Percentiles rank a stretch among this genome's conserved stretches.
Evolutionary conservation across 1,139 yeast genomes (phyloP).

Genomic region (Kazachstania sp.): DNA sequence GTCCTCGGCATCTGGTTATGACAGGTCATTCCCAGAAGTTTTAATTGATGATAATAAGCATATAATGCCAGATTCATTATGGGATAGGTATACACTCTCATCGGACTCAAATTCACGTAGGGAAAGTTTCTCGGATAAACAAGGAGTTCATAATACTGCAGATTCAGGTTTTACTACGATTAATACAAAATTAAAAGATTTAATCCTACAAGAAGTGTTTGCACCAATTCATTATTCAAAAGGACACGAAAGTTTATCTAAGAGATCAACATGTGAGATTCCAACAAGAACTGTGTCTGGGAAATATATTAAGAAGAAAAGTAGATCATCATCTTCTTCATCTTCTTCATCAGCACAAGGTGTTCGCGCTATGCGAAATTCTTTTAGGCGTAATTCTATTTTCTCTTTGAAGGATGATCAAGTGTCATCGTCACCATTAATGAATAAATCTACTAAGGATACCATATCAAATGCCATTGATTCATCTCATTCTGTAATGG

Average conservation of each 20-base stretch:
- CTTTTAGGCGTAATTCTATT: constrained; percentile 22
- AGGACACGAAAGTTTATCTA: constrained; percentile 2
- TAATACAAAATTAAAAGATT: constrained; percentile 55
- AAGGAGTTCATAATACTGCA: constrained; percentile 29
- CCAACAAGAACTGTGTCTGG: constrained; percentile 10
- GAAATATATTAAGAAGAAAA: constrained; percentile 6
- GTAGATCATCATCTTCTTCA: constrained; percentile 10
- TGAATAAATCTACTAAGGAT: constrained; percentile 18
- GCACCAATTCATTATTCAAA: constrained; percentile 38
- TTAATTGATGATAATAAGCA: constrained; percentile 82
- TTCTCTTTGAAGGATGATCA: constrained; percentile 7
- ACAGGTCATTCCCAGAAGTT: constrained; percentile 57
- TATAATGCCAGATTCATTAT: constrained; percentile 71
- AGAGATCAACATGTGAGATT: constrained; percentile 4
- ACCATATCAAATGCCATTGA: constrained; percentile 23
- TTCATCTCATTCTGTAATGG: constrained; percentile 26
- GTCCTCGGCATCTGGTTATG: neutral
- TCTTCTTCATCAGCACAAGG: constrained; percentile 2
- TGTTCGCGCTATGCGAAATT: neutral
- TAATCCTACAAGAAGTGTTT: constrained; percentile 62
- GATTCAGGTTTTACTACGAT: constrained; percentile 55
- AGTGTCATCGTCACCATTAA: constrained; percentile 16
- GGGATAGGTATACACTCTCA: constrained; percentile 43
- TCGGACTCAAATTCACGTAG: constrained; percentile 7
- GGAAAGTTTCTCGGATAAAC: neutral